These are phyloP conservation scores for Inga laurina DNA, from an alignment of 306 rosid genomes.

Conservation along the genomic window DNA sequence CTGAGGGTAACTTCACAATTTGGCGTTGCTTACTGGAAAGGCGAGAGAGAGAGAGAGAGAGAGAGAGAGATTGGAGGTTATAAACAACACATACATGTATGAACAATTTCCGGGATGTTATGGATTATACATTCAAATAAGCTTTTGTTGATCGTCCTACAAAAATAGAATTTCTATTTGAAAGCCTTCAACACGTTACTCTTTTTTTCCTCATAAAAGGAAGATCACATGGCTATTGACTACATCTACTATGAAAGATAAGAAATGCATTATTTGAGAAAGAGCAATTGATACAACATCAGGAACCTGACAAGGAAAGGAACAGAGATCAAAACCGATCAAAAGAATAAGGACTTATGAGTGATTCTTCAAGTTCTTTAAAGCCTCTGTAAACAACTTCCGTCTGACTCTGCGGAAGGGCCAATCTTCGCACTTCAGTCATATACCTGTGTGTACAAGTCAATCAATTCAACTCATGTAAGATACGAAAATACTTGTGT, in stretches of 20 bases:
- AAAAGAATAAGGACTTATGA: slow-evolving; percentile 68
- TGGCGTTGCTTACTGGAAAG: background rate
- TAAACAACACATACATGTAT: background rate
- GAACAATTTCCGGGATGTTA: background rate
- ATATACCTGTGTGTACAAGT: slow-evolving; percentile 66
- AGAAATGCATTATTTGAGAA: slow-evolving; percentile 34
- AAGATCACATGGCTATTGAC: slow-evolving; percentile 19
- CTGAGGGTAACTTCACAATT: background rate
- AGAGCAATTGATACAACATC: slow-evolving; percentile 42
- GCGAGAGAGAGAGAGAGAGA: background rate
- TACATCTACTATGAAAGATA: slow-evolving; percentile 31
- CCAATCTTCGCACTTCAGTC: slow-evolving; percentile 88
- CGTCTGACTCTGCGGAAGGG: slow-evolving; percentile 84
- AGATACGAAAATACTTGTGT: background rate
- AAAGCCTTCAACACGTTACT: slow-evolving; percentile 6
- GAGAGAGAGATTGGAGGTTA: background rate
- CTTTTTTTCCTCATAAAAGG: background rate
- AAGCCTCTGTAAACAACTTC: slow-evolving; percentile 82
- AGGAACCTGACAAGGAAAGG: slow-evolving; percentile 26
- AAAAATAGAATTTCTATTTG: slow-evolving; percentile 12
- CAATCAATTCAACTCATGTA: slow-evolving; percentile 18
- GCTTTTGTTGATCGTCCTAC: slow-evolving; percentile 5
- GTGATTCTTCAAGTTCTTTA: slow-evolving; percentile 89
- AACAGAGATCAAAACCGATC: slow-evolving; percentile 65
- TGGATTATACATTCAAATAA: slow-evolving; percentile 9